Conservation (phyloP, 805 yeast species). For the Ogataea nakhonphanomensis region DNA sequence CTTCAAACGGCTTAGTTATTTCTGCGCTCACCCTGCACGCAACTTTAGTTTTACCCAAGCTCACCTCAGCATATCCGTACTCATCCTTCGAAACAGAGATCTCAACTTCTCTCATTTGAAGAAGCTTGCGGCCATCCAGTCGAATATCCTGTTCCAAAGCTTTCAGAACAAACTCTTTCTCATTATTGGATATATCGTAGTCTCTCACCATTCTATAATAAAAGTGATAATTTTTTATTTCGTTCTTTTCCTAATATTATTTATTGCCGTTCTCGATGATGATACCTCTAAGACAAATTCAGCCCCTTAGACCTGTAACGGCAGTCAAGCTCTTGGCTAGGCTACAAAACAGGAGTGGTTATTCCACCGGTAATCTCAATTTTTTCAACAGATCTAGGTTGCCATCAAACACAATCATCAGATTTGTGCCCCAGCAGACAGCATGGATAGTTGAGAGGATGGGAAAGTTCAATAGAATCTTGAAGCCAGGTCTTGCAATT, state of each 20-base stretch:
- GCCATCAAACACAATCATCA: slow-evolving; percentile 71
- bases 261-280: slow-evolving; percentile 6
- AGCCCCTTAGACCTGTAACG: background rate
- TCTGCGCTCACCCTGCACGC: slow-evolving; percentile 72
- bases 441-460: slow-evolving; percentile 90
- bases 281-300: slow-evolving; percentile 4
- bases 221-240: background rate
- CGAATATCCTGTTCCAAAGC: slow-evolving; percentile 62
- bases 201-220: slow-evolving; percentile 52
- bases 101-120: slow-evolving; percentile 62
- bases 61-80: slow-evolving; percentile 77
- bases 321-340: slow-evolving; percentile 1
- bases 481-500: slow-evolving; percentile 76
- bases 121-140: slow-evolving; percentile 63
- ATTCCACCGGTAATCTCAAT: slow-evolving; percentile 20
- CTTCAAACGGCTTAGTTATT: slow-evolving; percentile 77
- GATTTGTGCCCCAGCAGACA: slow-evolving; percentile 86
- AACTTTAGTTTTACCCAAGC: slow-evolving; percentile 71
- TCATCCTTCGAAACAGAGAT: slow-evolving; percentile 59
- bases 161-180: slow-evolving; percentile 56
- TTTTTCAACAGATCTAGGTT: slow-evolving; percentile 36
- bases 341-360: slow-evolving; percentile 1
- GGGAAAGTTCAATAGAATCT: slow-evolving; percentile 73
- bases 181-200: slow-evolving; percentile 61
- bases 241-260: background rate